Evolutionary conservation across 768 basidiomycete species (phyloP), one percentile per base, ranked within the genome.

Genomic region (Lactarius hengduanensis): DNA sequence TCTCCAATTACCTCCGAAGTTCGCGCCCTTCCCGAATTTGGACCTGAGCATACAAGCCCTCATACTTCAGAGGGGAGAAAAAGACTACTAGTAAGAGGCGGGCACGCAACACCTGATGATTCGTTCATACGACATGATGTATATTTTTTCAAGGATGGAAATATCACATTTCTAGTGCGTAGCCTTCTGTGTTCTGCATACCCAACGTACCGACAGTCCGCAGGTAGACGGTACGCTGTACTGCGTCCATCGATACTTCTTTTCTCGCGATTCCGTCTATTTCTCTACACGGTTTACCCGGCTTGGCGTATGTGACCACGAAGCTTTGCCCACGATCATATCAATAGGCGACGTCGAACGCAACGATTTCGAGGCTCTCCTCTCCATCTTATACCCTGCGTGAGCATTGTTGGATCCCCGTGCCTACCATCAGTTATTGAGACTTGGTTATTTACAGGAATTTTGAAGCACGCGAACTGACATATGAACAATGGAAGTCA

Each of bases 331-430:
- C 30, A 69, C 53, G 1, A 13, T 65, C 54, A 40, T 69, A 20
- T 56, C 60, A 15, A 26, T 69, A 8, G 22, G 41, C 16, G 68
- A 62, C 15, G 26, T 69, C 30, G 61, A 66, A 45, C 30, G 59
- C 18, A 60, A n/a, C 9, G 70, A 71, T 7, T 69, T 71, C 8
- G 70, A 71, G 6, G 65, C 65, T 0, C 59, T 71, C 40, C 70
- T 71, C 45, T 71, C 66, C 7, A 36, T 71, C 38, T 22, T 71
- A 47, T 71, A 71, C 32, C 70, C 70, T 20, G 20, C 34, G 70
- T 71, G 38, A 62, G 69, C 57, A 50, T 22, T 50, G 13, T 4
- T 16, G 13, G 38, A 3, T 34, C 36, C 38, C n/a, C 26, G 8
- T 30, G 1, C 54, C 41, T 41, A 32, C 28, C 40, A 1, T 20